These are phyloP conservation scores for Plasmodium inui DNA, from an alignment of 169 alveolate species.

Conservation along the genomic window DNA sequence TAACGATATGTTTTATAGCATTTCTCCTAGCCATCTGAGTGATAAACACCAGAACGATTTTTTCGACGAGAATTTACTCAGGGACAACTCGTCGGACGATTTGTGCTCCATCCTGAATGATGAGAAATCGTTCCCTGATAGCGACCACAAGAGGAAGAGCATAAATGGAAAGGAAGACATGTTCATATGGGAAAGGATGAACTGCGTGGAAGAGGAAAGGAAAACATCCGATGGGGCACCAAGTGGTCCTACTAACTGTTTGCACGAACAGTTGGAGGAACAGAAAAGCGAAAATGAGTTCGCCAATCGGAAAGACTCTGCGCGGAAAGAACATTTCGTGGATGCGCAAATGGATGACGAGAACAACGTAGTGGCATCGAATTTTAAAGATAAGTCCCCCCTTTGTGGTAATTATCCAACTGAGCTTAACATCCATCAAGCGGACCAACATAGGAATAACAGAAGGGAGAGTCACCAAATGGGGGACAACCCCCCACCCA, in stretches of 20 bases:
- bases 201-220: not conserved
- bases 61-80: slow-evolving; percentile 42
- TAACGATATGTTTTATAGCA: slow-evolving; percentile 52
- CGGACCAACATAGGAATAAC: not conserved
- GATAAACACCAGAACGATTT: slow-evolving; percentile 31
- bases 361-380: not conserved
- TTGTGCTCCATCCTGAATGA: slow-evolving; percentile 2
- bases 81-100: slow-evolving; percentile 13
- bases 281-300: not conserved
- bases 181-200: not conserved
- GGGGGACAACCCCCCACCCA: not conserved
- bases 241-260: not conserved
- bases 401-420: not conserved
- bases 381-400: not conserved
- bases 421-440: not conserved
- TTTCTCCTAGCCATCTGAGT: slow-evolving; percentile 1
- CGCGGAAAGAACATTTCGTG: not conserved
- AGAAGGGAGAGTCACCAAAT: not conserved
- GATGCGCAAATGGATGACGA: not conserved
- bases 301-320: not conserved
- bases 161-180: slow-evolving; percentile 4
- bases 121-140: not conserved
- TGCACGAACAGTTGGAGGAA: not conserved
- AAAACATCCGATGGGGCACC: not conserved
- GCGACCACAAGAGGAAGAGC: not conserved